Percentiles rank a stretch among this genome's conserved stretches.
Evolutionary conservation across 768 basidiomycete genomes (phyloP).

Genomic region (Tephrocybe sp.): DNA sequence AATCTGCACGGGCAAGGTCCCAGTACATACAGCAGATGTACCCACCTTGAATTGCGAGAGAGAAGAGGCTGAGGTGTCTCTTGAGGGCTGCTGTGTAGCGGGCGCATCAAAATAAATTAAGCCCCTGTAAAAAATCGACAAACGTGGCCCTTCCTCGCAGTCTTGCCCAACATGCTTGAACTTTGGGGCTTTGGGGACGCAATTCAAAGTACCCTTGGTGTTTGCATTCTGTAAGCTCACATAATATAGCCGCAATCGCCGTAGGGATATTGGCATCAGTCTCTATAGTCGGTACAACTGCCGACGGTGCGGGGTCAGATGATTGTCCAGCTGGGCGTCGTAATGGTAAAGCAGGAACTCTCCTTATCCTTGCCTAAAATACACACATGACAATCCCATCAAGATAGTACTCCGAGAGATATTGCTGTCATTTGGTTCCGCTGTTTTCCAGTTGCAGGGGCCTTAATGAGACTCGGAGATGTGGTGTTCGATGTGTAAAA

Average conservation of each 20-base stretch:
- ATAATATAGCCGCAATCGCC: constrained; percentile 6
- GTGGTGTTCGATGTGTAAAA: not conserved
- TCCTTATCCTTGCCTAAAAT: not conserved
- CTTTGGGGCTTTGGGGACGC: constrained; percentile 2
- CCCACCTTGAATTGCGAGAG: too few relatives aligned
- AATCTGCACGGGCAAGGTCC: too few relatives aligned
- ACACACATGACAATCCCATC: not conserved
- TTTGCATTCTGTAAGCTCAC: constrained; percentile 1
- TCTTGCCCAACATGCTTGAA: not conserved
- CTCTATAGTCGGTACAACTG: not conserved
- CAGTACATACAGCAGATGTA: too few relatives aligned
- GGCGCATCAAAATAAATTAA: too few relatives aligned
- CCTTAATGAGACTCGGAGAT: not conserved
- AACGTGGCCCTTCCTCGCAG: not conserved
- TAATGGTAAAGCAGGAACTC: not conserved
- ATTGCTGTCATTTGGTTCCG: not conserved
- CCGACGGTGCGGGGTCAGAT: constrained; percentile 6
- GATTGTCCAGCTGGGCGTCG: not conserved
- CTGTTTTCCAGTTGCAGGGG: not conserved
- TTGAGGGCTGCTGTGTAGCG: too few relatives aligned
- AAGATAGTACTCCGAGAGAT: not conserved
- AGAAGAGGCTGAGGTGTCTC: too few relatives aligned
- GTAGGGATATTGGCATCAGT: not conserved
- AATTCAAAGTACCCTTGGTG: not conserved
- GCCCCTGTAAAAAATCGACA: too few relatives aligned